Evolutionary conservation across 176 grass and related monocot genomes (phyloP).

Genomic region (Oryza nivara): DNA sequence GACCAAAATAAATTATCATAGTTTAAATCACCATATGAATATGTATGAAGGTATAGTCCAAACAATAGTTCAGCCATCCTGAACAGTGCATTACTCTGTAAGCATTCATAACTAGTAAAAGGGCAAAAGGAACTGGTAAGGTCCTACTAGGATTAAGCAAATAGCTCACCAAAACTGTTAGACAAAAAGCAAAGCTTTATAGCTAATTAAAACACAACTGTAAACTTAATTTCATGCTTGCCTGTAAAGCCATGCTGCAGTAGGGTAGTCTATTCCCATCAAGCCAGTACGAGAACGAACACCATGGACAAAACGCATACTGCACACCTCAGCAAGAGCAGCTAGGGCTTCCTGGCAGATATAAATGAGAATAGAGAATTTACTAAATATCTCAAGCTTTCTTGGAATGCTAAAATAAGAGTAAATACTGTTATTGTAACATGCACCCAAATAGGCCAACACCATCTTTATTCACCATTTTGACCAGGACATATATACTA

Average conservation of each 20-base stretch:
- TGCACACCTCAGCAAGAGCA: slow-evolving; percentile 81
- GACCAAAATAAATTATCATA: slow-evolving; percentile 1
- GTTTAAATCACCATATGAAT: slow-evolving; percentile 12
- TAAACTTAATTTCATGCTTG: slow-evolving; percentile 13
- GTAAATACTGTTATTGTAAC: slow-evolving; percentile 16
- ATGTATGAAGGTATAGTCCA: not conserved
- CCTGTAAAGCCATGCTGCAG: slow-evolving; percentile 85
- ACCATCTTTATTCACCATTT: not conserved
- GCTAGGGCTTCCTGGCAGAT: slow-evolving; percentile 68
- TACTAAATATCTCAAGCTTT: slow-evolving; percentile 10
- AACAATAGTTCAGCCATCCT: slow-evolving; percentile 5
- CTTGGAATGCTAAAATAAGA: not conserved
- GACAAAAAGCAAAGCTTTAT: slow-evolving; percentile 18
- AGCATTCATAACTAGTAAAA: slow-evolving; percentile 10
- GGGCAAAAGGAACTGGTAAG: not conserved
- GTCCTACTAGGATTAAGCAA: slow-evolving; percentile 13
- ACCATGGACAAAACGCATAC: slow-evolving; percentile 97
- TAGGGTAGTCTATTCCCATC: slow-evolving; percentile 96
- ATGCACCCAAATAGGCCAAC: not conserved
- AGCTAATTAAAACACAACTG: slow-evolving; percentile 10
- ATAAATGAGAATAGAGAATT: slow-evolving; percentile 29
- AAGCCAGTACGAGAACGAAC: slow-evolving; percentile 70
- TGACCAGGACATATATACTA: slow-evolving; percentile 11
- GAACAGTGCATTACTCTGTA: slow-evolving; percentile 1
- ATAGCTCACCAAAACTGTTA: slow-evolving; percentile 1